Evolutionary conservation across 1,139 yeast species (phyloP), one percentile per base, ranked within the genome.

Genomic region (Candida dubliniensis): DNA sequence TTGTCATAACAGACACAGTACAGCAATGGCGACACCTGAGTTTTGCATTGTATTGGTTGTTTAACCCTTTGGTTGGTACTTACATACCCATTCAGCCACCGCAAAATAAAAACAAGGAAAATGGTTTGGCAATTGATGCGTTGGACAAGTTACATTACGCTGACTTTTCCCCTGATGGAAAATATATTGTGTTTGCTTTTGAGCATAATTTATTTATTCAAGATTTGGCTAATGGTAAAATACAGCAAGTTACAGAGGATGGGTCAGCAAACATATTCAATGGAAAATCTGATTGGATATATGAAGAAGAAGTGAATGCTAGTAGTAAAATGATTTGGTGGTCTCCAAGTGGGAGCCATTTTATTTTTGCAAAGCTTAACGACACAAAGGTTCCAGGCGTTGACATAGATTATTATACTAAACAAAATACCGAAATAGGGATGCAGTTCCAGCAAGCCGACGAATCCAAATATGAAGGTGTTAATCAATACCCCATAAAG

Each of bases 261-360:
- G 84, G 84, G 1, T 66, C 74, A 25, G 65, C 59, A 2, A 69
- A 77, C 41, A 63, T 78, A 2, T 77, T 79, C 55, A 69, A 79
- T 50, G 84, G 84, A 18, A 74, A 74, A 45, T 82, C 84, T 0
- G 84, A 79, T 54, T 79, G 84, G 84, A 82, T 79, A 8, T 79
- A 79, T 51, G 84, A 79, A 56, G 84, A 79, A 53, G 84, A 79
- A 52, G 90, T 93, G 0, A 62, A 84, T 4, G 74, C 77, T 0
- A 68, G 73, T 5, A 88, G 85, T 52, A 68, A 68, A 36, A 81
- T 95, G 2, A 63, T 89, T 18, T 93, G 96, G 96, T 93, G 97
- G 96, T 76, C 93, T 11, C 85, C 87, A 0, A 81, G 84, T 54
- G 90, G 87, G 49, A 62, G 78, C 5, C 69, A 73, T 47, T 58